These are phyloP conservation scores for Amanita phalloides DNA, from an alignment of 768 basidiomycete genomes.

Conservation along the genomic window DNA sequence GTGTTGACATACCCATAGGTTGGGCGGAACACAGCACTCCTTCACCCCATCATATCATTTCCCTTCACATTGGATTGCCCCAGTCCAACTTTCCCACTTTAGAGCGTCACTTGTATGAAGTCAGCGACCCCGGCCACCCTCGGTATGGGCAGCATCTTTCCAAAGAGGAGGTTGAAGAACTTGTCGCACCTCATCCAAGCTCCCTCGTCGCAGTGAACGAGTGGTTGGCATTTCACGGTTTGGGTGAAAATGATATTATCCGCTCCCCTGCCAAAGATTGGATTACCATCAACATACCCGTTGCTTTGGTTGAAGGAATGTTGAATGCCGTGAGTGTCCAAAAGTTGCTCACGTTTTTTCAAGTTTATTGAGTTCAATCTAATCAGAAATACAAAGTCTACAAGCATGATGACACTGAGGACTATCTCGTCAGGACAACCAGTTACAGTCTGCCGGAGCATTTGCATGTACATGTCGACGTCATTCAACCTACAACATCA, in stretches of 20 bases:
- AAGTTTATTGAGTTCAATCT: background rate
- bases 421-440: slow-evolving; percentile 49
- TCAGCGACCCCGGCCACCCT: slow-evolving; percentile 42
- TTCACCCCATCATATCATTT: slow-evolving; percentile 31
- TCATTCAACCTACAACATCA: slow-evolving; percentile 62
- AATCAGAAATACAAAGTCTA: slow-evolving; percentile 39
- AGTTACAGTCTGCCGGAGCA: slow-evolving; percentile 50
- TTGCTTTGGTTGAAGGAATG: slow-evolving; percentile 54
- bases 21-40: slow-evolving; percentile 38
- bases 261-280: slow-evolving; percentile 58
- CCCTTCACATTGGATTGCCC: slow-evolving; percentile 47
- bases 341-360: background rate
- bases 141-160: slow-evolving; percentile 48
- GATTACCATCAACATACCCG: slow-evolving; percentile 48
- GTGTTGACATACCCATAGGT: slow-evolving; percentile 27
- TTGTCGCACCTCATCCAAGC: slow-evolving; percentile 49
- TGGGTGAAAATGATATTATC: slow-evolving; percentile 32
- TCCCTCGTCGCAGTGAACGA: slow-evolving; percentile 41
- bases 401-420: slow-evolving; percentile 34
- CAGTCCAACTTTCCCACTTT: slow-evolving; percentile 38
- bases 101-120: slow-evolving; percentile 41
- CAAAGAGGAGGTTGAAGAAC: slow-evolving; percentile 53
- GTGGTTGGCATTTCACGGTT: slow-evolving; percentile 50
- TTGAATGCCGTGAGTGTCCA: slow-evolving; percentile 34
- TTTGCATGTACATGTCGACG: slow-evolving; percentile 49